Conservation (phyloP, 1,284 basidiomycete genomes). For the Termitomyces sp. region DNA sequence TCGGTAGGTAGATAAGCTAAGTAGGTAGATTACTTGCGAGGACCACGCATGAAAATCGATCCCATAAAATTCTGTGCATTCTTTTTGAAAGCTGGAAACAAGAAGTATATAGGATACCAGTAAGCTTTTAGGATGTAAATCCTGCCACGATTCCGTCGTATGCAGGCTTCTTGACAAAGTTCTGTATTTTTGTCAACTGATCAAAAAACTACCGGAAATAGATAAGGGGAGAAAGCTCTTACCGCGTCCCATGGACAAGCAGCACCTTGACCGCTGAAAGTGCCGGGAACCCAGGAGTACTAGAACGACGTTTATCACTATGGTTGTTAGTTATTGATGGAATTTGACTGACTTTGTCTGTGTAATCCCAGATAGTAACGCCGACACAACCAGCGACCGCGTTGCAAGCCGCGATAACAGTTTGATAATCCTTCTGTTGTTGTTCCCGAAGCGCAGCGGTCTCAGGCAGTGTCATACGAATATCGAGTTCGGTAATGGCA, state of each 20-base stretch:
- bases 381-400: conserved; percentile 46
- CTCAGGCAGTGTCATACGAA: conserved; percentile 51
- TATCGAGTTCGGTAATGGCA: conserved; percentile 56
- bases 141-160: conserved; percentile 37
- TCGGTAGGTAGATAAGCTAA: not conserved
- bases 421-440: conserved; percentile 51
- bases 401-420: conserved; percentile 48
- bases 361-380: conserved; percentile 51
- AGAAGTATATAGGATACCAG: not conserved
- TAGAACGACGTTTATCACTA: conserved; percentile 11
- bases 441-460: conserved; percentile 42
- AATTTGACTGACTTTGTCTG: conserved; percentile 33
- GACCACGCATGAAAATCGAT: not conserved
- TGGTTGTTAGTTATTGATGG: not conserved
- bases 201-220: not conserved
- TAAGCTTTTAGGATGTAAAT: conserved; percentile 14
- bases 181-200: conserved; percentile 18
- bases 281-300: conserved; percentile 50
- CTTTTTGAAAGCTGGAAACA: not conserved
- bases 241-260: conserved; percentile 47
- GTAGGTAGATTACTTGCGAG: not conserved
- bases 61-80: not conserved
- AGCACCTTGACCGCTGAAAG: conserved; percentile 44
- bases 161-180: conserved; percentile 35
- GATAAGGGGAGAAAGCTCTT: conserved; percentile 10